Evolutionary conservation across 495 filamentous ascomycete species (phyloP).

Genomic region (Immersiella caudata): DNA sequence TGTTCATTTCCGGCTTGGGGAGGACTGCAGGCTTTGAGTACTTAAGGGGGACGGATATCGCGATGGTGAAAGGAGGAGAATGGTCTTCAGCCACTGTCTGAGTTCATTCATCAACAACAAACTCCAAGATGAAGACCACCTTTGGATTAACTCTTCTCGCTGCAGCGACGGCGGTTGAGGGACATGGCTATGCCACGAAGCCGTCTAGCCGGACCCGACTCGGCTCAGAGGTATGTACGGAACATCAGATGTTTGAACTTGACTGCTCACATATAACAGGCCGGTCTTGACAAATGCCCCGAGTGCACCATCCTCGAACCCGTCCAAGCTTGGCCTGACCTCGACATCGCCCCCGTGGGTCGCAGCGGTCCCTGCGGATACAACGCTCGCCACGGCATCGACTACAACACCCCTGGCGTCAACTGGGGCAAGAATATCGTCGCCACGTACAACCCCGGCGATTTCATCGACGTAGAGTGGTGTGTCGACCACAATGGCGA

Average conservation of each 20-base stretch:
- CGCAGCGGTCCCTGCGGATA: slow-evolving; percentile 60
- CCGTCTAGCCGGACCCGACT: slow-evolving; percentile 53
- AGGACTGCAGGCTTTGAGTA: not conserved
- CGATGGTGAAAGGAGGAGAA: slow-evolving; percentile 1
- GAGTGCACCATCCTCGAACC: slow-evolving; percentile 62
- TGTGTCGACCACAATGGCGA: slow-evolving; percentile 63
- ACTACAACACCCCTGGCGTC: slow-evolving; percentile 55
- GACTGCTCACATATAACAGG: slow-evolving; percentile 29
- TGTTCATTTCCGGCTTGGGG: not conserved
- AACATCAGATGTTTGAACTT: not conserved
- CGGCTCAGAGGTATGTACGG: slow-evolving; percentile 46
- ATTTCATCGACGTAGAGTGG: slow-evolving; percentile 56
- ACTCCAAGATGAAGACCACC: slow-evolving; percentile 27
- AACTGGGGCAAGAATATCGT: slow-evolving; percentile 52
- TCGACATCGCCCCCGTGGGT: slow-evolving; percentile 50
- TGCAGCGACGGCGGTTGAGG: slow-evolving; percentile 28
- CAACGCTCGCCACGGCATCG: slow-evolving; percentile 57
- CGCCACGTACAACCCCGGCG: slow-evolving; percentile 50
- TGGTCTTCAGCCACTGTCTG: not conserved
- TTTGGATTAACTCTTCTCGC: slow-evolving; percentile 18
- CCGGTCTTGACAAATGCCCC: slow-evolving; percentile 55
- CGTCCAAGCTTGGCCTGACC: slow-evolving; percentile 54
- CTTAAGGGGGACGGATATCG: not conserved
- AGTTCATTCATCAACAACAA: not conserved
- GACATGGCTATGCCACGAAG: slow-evolving; percentile 54